Conservation (phyloP, 352 stramenopile species). For the Halophytophthora batemanensis region DNA sequence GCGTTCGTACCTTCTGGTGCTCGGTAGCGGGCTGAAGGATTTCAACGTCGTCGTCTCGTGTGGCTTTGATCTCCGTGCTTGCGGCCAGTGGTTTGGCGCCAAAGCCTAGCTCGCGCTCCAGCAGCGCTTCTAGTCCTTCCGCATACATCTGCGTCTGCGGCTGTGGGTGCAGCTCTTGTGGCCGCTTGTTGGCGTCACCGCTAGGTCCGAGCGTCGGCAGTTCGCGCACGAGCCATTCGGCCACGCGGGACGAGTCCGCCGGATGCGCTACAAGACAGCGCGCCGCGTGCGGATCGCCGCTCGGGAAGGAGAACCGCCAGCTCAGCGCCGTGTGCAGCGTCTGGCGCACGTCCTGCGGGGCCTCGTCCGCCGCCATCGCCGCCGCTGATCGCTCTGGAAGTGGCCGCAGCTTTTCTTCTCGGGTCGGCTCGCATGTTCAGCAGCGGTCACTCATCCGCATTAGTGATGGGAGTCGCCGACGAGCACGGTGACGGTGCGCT, state of each 20-base stretch:
- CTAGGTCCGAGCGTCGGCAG: conserved; percentile 15
- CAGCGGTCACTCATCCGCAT: too few relatives aligned
- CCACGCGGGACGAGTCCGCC: conserved; percentile 22
- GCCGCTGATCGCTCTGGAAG: too few relatives aligned
- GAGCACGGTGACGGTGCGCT: too few relatives aligned
- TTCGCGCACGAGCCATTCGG: conserved; percentile 44
- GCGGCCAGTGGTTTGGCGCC: neutral
- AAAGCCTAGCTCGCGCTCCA: conserved; percentile 40
- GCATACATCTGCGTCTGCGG: neutral
- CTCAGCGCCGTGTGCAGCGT: conserved; percentile 30
- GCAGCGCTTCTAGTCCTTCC: conserved; percentile 32
- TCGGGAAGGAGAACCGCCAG: conserved; percentile 55
- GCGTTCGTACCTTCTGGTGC: conserved; percentile 17
- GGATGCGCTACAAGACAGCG: conserved; percentile 51
- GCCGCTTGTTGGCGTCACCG: neutral
- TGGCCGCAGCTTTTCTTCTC: too few relatives aligned
- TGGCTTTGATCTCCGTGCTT: too few relatives aligned
- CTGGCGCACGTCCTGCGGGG: conserved; percentile 29
- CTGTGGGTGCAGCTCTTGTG: conserved; percentile 1
- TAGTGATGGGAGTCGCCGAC: too few relatives aligned
- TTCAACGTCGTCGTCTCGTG: neutral
- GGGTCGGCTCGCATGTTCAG: too few relatives aligned
- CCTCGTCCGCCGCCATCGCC: too few relatives aligned
- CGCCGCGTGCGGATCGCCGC: conserved; percentile 30
- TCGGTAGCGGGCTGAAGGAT: conserved; percentile 3